Evolutionary conservation across 345 rosid species (phyloP).

Genomic region (Psidium guajava): DNA sequence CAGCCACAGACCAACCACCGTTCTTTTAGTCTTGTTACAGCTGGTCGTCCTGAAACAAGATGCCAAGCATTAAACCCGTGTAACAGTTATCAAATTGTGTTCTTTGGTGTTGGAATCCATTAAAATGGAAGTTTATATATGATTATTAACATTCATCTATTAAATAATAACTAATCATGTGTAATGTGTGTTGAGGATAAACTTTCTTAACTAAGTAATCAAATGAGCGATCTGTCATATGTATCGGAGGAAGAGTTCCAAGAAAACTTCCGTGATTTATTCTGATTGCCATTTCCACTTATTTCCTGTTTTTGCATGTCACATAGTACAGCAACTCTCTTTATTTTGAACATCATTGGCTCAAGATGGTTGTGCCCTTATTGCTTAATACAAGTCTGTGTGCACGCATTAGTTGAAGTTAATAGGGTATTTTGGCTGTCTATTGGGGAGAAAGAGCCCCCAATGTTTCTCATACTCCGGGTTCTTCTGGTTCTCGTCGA

Average conservation of each 20-base stretch:
- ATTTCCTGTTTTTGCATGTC: not conserved
- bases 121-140: not conserved
- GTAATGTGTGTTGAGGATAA: not conserved
- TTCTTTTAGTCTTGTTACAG: no score
- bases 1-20: no score
- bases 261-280: not conserved
- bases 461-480: constrained; percentile 35
- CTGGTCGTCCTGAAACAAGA: no score
- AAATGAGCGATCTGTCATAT: not conserved
- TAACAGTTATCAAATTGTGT: not conserved
- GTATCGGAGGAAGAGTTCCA: not conserved
- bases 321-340: not conserved
- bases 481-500: constrained; percentile 35
- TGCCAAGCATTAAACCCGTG: no score
- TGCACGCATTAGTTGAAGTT: constrained; percentile 17
- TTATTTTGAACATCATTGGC: not conserved
- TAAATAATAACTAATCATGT: not conserved
- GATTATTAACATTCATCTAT: not conserved
- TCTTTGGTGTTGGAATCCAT: not conserved
- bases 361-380: not conserved
- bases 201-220: not conserved
- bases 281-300: not conserved
- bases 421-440: constrained; percentile 31
- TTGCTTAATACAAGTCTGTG: not conserved
- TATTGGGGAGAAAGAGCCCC: constrained; percentile 36